Evolutionary conservation across 148 eudicot genomes (phyloP), one percentile per base, ranked within the genome.

Genomic region (Camellia sinensis): DNA sequence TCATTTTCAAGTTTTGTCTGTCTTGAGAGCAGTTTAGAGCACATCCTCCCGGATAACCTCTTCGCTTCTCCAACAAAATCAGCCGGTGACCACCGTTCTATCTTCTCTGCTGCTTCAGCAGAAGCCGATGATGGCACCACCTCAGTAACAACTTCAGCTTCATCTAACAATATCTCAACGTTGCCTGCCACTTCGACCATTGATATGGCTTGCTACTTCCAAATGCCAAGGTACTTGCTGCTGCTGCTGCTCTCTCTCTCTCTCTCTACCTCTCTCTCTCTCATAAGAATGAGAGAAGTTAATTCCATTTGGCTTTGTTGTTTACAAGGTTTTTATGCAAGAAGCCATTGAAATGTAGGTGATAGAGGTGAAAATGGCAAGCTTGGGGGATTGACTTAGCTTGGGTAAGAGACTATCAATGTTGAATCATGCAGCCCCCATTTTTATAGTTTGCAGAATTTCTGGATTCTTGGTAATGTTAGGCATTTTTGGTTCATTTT

Each of bases 11-110:
- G 3, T 46, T 70, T 0, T 12, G 3, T 46, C 60, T 29, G 46
- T 71, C 46, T 9, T 73, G 68, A 52, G 29, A 72, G 88, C 91
- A 95, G 97, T 85, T 84, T 93, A n/a, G 99, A 96, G 74, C 91
- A 93, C 82, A 82, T 83, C 72, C 94, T 96, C 50, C 97, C 99
- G 2, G 99, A 96, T 53, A 90, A 82, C 80, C 91, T 92, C 75
- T 91, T 96, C 78, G 84, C 95, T 11, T 93, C 99, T 48, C 98
- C 99, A 0, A 93, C 88, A 54, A 95, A 92, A 85, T 79, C 84
- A 22, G 83, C 84, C 5, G 76, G 82, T 74, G 93, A 86, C 65
- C 82, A 86, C 54, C 79, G 80, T 22, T 70, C 89, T 5, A 43
- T 73, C 46, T 86, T 92, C 43, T 80, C 91, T n/a, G 52, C 85